Percentiles rank a stretch among this genome's conserved stretches.
Conservation (phyloP, 2,329 filamentous ascomycete genomes). For the Phialophora tarda region DNA sequence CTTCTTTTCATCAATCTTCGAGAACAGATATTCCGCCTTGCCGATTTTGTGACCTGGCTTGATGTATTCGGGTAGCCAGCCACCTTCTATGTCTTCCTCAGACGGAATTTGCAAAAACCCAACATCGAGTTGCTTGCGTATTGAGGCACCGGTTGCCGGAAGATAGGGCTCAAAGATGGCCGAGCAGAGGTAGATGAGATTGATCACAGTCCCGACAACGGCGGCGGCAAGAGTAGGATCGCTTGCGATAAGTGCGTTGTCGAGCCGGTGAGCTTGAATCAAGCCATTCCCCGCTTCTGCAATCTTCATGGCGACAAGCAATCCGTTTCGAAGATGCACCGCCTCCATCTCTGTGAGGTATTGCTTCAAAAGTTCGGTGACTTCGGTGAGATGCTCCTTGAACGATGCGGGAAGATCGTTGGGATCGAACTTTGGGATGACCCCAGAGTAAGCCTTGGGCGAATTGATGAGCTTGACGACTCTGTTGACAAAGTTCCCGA, state of each 20-base stretch:
- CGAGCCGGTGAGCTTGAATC: slow-evolving; percentile 65
- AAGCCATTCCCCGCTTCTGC: slow-evolving; percentile 65
- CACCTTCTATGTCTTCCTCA: slow-evolving; percentile 56
- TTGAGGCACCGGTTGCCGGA: slow-evolving; percentile 75
- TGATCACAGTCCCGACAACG: slow-evolving; percentile 77
- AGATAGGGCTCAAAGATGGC: slow-evolving; percentile 83
- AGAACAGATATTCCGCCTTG: slow-evolving; percentile 79
- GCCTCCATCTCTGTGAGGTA: slow-evolving; percentile 65
- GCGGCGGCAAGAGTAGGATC: slow-evolving; percentile 65
- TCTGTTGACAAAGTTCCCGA: slow-evolving; percentile 75
- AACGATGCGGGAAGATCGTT: slow-evolving; percentile 49
- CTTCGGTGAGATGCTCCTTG: slow-evolving; percentile 49
- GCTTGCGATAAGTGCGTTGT: slow-evolving; percentile 65
- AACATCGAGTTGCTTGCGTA: slow-evolving; percentile 75
- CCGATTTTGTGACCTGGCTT: slow-evolving; percentile 80
- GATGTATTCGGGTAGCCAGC: slow-evolving; percentile 66
- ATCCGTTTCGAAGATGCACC: slow-evolving; percentile 64
- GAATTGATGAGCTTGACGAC: slow-evolving; percentile 74
- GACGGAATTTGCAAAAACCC: slow-evolving; percentile 65
- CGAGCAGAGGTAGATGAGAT: slow-evolving; percentile 81
- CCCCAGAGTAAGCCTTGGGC: slow-evolving; percentile 70
- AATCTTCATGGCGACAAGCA: slow-evolving; percentile 61
- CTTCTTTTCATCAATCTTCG: slow-evolving; percentile 80
- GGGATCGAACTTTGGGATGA: slow-evolving; percentile 65
- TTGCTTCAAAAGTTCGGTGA: slow-evolving; percentile 60